phyloP scores from a whole-genome alignment of 2,329 filamentous ascomycete genomes.

The Arthroderma uncinatum region DNA sequence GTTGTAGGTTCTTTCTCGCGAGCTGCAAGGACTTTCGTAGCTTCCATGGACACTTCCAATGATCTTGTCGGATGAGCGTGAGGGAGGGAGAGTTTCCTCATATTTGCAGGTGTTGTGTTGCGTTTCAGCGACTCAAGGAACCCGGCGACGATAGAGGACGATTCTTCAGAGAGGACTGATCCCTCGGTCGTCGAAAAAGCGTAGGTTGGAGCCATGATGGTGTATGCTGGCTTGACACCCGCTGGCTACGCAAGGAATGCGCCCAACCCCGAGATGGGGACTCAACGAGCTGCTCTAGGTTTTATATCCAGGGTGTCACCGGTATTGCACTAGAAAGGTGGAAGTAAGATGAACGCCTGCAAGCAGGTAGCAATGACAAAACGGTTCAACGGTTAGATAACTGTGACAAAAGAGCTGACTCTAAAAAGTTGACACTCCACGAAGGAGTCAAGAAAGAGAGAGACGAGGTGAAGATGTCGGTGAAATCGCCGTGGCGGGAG shows the following conservation, averaged over 20 bases:
- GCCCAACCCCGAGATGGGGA: not conserved
- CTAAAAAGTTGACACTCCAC: not conserved
- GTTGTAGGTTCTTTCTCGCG: slow-evolving; percentile 20
- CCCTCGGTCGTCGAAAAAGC: not conserved
- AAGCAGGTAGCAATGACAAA: too few species aligned
- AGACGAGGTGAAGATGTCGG: not conserved
- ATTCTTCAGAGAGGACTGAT: not conserved
- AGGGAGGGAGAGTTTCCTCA: not conserved
- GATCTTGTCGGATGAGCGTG: not conserved
- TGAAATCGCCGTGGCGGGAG: not conserved
- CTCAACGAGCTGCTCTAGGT: too few species aligned
- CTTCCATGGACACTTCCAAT: slow-evolving; percentile 16
- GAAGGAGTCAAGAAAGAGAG: not conserved
- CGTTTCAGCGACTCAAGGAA: not conserved
- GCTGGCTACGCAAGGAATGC: not conserved
- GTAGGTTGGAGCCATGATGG: not conserved
- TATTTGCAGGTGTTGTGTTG: not conserved
- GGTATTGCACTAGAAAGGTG: too few species aligned
- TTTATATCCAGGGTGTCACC: too few species aligned
- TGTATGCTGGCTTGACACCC: not conserved
- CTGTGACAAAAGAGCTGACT: not conserved
- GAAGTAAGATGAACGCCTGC: too few species aligned
- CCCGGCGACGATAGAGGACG: not conserved
- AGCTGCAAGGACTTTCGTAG: slow-evolving; percentile 21
- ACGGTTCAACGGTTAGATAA: not conserved